These are phyloP conservation scores for Microbotryum violaceum DNA, from an alignment of 1,284 basidiomycete genomes.

Conservation along the genomic window DNA sequence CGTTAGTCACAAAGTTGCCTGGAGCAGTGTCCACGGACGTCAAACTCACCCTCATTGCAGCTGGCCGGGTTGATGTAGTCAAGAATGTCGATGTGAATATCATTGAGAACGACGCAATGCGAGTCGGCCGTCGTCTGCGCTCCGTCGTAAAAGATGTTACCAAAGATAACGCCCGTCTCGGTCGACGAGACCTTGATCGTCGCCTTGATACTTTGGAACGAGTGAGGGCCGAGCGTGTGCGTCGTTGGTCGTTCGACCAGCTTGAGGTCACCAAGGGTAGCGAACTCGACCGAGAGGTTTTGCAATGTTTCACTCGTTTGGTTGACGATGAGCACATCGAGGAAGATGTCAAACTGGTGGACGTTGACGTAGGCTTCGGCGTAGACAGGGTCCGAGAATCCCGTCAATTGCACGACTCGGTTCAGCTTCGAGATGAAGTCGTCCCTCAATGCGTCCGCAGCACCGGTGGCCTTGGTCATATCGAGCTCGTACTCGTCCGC, in stretches of 20 bases:
- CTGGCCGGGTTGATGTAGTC: slow-evolving; percentile 98
- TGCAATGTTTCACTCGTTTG: slow-evolving; percentile 91
- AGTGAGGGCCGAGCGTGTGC: slow-evolving; percentile 89
- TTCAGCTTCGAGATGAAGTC: slow-evolving; percentile 96
- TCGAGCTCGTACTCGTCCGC: slow-evolving; percentile 82
- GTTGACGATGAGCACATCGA: slow-evolving; percentile 95
- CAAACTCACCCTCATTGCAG: slow-evolving; percentile 86
- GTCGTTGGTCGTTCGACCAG: slow-evolving; percentile 90
- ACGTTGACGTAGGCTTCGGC: slow-evolving; percentile 98
- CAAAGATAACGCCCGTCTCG: slow-evolving; percentile 96
- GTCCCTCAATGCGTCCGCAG: slow-evolving; percentile 65
- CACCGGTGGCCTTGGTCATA: slow-evolving; percentile 80
- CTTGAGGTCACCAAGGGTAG: slow-evolving; percentile 93
- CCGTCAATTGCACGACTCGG: slow-evolving; percentile 90
- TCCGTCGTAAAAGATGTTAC: slow-evolving; percentile 89
- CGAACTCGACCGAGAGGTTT: slow-evolving; percentile 95
- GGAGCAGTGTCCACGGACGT: slow-evolving; percentile 31
- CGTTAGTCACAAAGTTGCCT: slow-evolving; percentile 1
- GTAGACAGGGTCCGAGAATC: slow-evolving; percentile 97
- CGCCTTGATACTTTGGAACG: slow-evolving; percentile 97
- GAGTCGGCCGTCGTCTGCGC: slow-evolving; percentile 62
- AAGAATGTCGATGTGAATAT: slow-evolving; percentile 99
- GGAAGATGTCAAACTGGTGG: slow-evolving; percentile 93
- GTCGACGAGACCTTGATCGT: slow-evolving; percentile 97
- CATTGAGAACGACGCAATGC: slow-evolving; percentile 76